Base-by-base conservation (phyloP, 73 alveolate genomes). In the Paramecium sonneborni region DNA sequence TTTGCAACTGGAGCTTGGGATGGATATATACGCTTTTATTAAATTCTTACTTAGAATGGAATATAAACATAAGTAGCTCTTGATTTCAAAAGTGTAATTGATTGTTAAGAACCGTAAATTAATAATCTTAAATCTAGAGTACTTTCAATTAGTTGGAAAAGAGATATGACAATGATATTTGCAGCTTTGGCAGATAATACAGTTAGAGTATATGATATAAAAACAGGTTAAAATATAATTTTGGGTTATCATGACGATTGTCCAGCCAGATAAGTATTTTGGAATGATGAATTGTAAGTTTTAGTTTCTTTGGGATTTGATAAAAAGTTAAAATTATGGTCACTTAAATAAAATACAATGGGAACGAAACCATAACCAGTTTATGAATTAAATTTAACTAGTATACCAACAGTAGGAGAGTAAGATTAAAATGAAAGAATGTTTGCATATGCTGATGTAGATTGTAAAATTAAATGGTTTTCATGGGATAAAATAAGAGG, bases 111-210 rank as follows among this genome's bases (percentile, higher is more conserved):
- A 85, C 85, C 79, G 85, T 39, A 57, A 41, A 18, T 37, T 0
- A 48, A 43, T 44, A 20, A 7, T 56, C 30, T 30, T 38, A 85
- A 15, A 15, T 23, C 7, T 62, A 62, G 86, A 7, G 85, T 85
- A 23, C 56, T 70, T 23, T 85, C 86, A 38, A 85, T 85, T 3
- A 44, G 79, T 10, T 85, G 92, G 92, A 85, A 44, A n/a, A 44
- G 68, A 38, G 92, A 85, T n/a, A 44, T 55, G 48, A 10, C 57
- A 8, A 70, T 56, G 46, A 85, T 85, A 39, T 85, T 57, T 85
- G 85, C 86, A 32, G 92, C 86, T 24, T 85, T 62, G 30, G 92
- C 86, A 4, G 92, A 85, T 57, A 85, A 85, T 24, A 57, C 92
- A 24, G 62, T 85, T 12, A 24, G 79, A 26, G 86, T 26, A n/a